These are phyloP conservation scores for Arabidopsis lyrata DNA, from an alignment of 441 rosid species.

Conservation along the genomic window DNA sequence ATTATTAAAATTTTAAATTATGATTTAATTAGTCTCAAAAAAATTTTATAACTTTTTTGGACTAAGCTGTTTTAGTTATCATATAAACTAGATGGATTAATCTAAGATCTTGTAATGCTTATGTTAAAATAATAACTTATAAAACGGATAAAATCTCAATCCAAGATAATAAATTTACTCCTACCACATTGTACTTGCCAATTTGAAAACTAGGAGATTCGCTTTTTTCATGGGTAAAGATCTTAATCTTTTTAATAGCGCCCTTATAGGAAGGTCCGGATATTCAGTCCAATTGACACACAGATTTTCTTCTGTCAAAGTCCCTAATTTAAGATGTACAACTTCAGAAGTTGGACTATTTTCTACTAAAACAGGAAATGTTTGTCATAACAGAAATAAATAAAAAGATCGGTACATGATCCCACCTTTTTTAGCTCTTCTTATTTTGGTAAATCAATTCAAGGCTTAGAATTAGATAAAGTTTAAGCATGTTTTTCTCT, in stretches of 20 bases:
- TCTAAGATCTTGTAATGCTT: no score
- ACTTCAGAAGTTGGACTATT: conserved; percentile 10
- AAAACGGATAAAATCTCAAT: no score
- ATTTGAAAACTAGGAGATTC: no score
- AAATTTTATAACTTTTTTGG: no score
- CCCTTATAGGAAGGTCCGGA: not conserved
- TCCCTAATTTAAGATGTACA: conserved; percentile 20
- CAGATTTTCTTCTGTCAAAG: not conserved
- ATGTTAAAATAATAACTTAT: no score
- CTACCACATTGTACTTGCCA: not conserved
- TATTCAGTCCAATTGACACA: not conserved
- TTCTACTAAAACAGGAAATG: conserved; percentile 11
- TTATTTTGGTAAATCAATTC: conserved; percentile 24
- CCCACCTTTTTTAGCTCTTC: conserved; percentile 20
- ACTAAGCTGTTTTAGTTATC: no score
- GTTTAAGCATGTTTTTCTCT: conserved; percentile 18
- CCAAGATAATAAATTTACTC: not conserved
- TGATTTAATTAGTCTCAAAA: no score
- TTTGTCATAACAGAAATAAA: not conserved
- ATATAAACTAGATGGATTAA: no score
- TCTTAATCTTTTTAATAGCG: not conserved
- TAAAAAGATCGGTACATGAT: not conserved
- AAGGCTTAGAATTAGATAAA: conserved; percentile 8
- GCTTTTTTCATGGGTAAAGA: not conserved
- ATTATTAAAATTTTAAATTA: no score